Evolutionary conservation across 148 eudicot species (phyloP), one percentile per base, ranked within the genome.

Genomic region (Camellia sinensis): DNA sequence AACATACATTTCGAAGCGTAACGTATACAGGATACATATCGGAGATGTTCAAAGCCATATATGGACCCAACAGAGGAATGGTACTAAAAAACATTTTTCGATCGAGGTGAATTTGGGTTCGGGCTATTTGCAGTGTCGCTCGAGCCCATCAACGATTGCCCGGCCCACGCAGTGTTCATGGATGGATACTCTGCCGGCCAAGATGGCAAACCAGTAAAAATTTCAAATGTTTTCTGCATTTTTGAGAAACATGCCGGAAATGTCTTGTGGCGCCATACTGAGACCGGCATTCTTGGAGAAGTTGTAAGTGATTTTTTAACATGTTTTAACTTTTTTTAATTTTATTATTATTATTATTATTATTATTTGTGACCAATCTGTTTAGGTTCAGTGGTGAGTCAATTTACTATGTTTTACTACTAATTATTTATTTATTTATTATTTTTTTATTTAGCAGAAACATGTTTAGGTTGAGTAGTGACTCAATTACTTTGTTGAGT

Each of bases 41-140:
- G 0, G 90, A 89, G 63, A 19, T 87, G 0, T 89, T 89, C 69
- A 85, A n/a, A 85, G 14, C 90, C 90, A 0, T 87, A 87, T 75
- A 85, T 87, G 87, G 92, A 89, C 76, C 17, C 81, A 18, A 82
- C 87, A 4, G 92, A 87, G 53, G 87, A 87, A 66, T 87, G 92
- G 90, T 87, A 87, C 80, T 78, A 75, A 21, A 81, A 82, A 75
- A 81, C 90, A n/a, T 89, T 54, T 61, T 70, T 89, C 2, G 90
- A 89, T 82, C 83, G 79, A 0, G 90, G 88, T 2, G 92, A 89
- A 74, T 78, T 71, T 10, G 90, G 90, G 37, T 22, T 87, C 1
- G 88, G 90, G 15, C 48, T 78, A 7, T 80, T 52, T 19, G 81
- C 86, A 0, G 85, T 82, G 59, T 57, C 86, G 1, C 90, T 89